Conservation (phyloP, 495 filamentous ascomycete species). For the Lasiosphaeris hirsuta region DNA sequence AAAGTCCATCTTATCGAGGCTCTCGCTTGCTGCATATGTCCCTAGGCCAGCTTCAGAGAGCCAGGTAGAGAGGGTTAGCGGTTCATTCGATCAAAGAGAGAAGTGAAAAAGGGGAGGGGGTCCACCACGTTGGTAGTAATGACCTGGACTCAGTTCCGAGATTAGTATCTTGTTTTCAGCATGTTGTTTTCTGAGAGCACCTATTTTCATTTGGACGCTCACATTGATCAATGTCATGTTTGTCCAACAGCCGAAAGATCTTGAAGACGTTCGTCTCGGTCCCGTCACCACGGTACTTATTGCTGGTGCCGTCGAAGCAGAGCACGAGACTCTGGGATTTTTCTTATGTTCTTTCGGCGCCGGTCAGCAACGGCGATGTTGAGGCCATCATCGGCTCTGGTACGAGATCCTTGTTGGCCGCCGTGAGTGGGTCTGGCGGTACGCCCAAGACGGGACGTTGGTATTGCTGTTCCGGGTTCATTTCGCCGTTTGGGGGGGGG, state of each 20-base stretch:
- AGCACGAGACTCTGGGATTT: constrained; percentile 58
- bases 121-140: constrained; percentile 62
- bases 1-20: constrained; percentile 60
- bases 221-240: constrained; percentile 51
- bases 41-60: constrained; percentile 67
- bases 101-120: background rate
- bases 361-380: too few species aligned
- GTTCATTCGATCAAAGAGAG: too few species aligned
- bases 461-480: too few species aligned
- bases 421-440: too few species aligned
- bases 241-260: constrained; percentile 67
- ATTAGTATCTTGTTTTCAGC: background rate
- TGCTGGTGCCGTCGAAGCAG: constrained; percentile 88
- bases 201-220: too few species aligned
- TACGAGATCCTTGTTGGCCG: too few species aligned
- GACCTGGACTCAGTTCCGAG: constrained; percentile 37
- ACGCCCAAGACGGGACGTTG: too few species aligned
- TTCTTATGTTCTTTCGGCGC: too few species aligned
- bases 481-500: too few species aligned
- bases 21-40: constrained; percentile 69
- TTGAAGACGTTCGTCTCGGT: constrained; percentile 88
- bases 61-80: too few species aligned
- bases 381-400: too few species aligned
- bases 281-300: constrained; percentile 77
- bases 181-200: too few species aligned